Base-by-base conservation (phyloP, 768 basidiomycete genomes). In the Serendipita sp. region DNA sequence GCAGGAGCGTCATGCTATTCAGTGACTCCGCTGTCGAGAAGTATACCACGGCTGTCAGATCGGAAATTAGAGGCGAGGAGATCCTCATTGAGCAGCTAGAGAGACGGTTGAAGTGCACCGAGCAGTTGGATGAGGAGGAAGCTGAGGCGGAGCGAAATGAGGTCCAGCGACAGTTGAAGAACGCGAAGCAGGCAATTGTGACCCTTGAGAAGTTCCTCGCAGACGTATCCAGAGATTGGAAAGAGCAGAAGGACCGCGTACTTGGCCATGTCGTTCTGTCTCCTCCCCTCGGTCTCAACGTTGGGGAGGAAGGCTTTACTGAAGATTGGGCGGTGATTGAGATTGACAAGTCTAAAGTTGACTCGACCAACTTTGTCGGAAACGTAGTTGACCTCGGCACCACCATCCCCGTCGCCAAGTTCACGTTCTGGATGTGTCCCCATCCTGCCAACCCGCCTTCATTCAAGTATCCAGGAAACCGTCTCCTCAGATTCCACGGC, bases 291-390 rank as follows among this genome's bases (percentile, higher is more conserved):
- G 60, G 45, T 60, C 42, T 65, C 65, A 26, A 33, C 60, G 41
- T 43, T 61, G 61, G 61, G 16, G 28, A 28, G 31, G 65, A 53
- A 30, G 16, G 61, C 33, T 65, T 66, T 41, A 66, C 65, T 11
- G 31, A 24, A 20, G 65, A 65, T 17, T 28, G 56, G 22, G 65
- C 65, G 17, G 64, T 62, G 53, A 61, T 66, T 65, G 42, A 66
- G 61, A 38, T 66, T 20, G 65, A 66, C 56, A 7, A 3, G 24
- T 53, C 28, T n/a, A 66, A 31, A 60, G 30, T 66, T 44, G 61
- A 48, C 33, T 1, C 62, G 44, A 42, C 42, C 11, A 56, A 64
- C 45, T 66, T 42, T 31, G 24, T 20, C 60, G 65, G 65, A 20
- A 66, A 66, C 61, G 41, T 7, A 24, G 61, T 66, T 45, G 50